A percentile compares a stretch with the other conserved stretches of the same genome.
Conservation (phyloP, 1,139 yeast genomes). For the Suhomyces kunorum region DNA sequence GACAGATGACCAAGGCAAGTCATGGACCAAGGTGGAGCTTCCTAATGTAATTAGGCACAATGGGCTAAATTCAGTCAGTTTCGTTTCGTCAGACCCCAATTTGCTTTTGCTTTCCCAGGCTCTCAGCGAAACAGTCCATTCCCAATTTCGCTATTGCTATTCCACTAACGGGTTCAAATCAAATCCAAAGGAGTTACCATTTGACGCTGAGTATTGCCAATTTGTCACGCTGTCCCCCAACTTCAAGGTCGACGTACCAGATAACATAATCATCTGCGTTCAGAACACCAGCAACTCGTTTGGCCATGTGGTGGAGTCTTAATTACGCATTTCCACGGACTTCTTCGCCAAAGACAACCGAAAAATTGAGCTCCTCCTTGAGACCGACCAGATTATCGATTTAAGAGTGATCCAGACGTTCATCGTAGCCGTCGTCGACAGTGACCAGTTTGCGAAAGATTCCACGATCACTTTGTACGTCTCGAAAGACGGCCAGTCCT, state of each 20-base stretch:
- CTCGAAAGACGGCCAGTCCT: slow-evolving; percentile 58
- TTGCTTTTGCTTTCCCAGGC: slow-evolving; percentile 33
- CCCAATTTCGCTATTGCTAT: slow-evolving; percentile 33
- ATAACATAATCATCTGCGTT: slow-evolving; percentile 53
- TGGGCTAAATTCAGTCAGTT: slow-evolving; percentile 24
- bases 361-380: slow-evolving; percentile 31
- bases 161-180: slow-evolving; percentile 57
- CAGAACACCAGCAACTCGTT: slow-evolving; percentile 42
- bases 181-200: slow-evolving; percentile 35
- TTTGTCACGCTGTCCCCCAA: slow-evolving; percentile 50
- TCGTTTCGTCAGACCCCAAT: slow-evolving; percentile 39
- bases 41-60: slow-evolving; percentile 2
- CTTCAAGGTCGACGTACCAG: slow-evolving; percentile 39
- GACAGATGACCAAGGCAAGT: slow-evolving; percentile 58
- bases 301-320: slow-evolving; percentile 45
- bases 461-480: slow-evolving; percentile 52
- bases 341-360: slow-evolving; percentile 46
- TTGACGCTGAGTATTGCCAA: slow-evolving; percentile 43
- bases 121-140: background rate
- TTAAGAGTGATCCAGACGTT: slow-evolving; percentile 53
- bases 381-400: slow-evolving; percentile 47
- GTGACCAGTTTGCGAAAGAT: slow-evolving; percentile 46
- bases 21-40: slow-evolving; percentile 52
- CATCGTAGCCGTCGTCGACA: slow-evolving; percentile 51
- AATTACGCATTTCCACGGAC: slow-evolving; percentile 51